Conservation (phyloP, 805 yeast species). For the Monosporozyma siamensis region DNA sequence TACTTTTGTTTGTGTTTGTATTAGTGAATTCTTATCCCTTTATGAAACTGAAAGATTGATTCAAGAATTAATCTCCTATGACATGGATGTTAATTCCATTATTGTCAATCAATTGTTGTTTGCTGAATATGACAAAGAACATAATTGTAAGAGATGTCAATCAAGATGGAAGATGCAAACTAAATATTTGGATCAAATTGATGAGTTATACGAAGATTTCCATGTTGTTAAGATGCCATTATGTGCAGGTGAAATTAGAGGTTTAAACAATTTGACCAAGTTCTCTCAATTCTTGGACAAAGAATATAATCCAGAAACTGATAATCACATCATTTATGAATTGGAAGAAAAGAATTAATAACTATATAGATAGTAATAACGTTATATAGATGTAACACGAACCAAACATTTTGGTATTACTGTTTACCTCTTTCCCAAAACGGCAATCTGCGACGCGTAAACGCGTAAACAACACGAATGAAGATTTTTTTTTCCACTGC, state of each 20-base stretch:
- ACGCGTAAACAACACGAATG: constrained; percentile 1
- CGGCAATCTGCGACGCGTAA: constrained; percentile 1
- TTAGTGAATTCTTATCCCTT: constrained; percentile 88
- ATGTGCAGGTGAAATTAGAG: constrained; percentile 91
- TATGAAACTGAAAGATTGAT: constrained; percentile 97
- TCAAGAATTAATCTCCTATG: constrained; percentile 88
- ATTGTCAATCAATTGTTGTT: constrained; percentile 89
- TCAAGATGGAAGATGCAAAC: constrained; percentile 93
- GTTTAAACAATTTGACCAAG: constrained; percentile 71
- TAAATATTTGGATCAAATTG: constrained; percentile 91
- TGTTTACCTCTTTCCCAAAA: background rate
- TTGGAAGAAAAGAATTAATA: constrained; percentile 26
- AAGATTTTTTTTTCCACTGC: background rate
- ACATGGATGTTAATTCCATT: constrained; percentile 94
- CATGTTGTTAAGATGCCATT: constrained; percentile 93
- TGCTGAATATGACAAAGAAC: constrained; percentile 62
- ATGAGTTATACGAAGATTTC: constrained; percentile 92
- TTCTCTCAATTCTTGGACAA: constrained; percentile 74
- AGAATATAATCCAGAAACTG: constrained; percentile 64
- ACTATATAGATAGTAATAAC: too few relatives aligned
- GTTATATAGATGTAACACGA: background rate
- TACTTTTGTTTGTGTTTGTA: constrained; percentile 93
- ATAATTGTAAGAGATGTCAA: constrained; percentile 78
- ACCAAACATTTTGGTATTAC: background rate
- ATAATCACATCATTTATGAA: constrained; percentile 33